Conservation (phyloP, 2,329 filamentous ascomycete species). For the Trichoderma afroharzianum region DNA sequence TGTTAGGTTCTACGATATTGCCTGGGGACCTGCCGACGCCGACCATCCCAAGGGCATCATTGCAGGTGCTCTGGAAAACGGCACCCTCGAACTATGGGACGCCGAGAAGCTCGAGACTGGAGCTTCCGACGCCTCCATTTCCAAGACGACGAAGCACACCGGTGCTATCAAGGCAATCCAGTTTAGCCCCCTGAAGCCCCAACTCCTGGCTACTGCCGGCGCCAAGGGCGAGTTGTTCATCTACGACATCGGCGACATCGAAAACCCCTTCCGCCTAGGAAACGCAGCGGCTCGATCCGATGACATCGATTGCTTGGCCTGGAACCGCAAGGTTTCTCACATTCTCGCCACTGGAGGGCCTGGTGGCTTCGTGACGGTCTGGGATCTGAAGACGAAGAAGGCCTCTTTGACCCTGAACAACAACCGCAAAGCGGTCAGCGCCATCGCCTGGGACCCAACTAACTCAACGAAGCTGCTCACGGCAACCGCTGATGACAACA, state of each 20-base stretch:
- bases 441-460: slow-evolving; percentile 95
- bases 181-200: slow-evolving; percentile 90
- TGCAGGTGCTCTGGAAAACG: slow-evolving; percentile 91
- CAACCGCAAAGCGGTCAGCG: slow-evolving; percentile 88
- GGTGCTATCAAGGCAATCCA: slow-evolving; percentile 92
- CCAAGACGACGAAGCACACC: slow-evolving; percentile 82
- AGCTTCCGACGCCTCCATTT: slow-evolving; percentile 71
- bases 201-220: slow-evolving; percentile 88
- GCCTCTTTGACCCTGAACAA: slow-evolving; percentile 95
- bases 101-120: slow-evolving; percentile 64
- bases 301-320: slow-evolving; percentile 93
- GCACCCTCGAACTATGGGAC: slow-evolving; percentile 90
- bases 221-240: slow-evolving; percentile 95
- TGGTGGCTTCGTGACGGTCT: slow-evolving; percentile 94
- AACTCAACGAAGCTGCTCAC: slow-evolving; percentile 93
- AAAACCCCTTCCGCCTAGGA: slow-evolving; percentile 83
- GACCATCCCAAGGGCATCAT: slow-evolving; percentile 83
- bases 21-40: slow-evolving; percentile 81
- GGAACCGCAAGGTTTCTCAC: slow-evolving; percentile 97
- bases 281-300: slow-evolving; percentile 85
- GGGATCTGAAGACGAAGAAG: slow-evolving; percentile 98
- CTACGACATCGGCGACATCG: slow-evolving; percentile 87
- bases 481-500: slow-evolving; percentile 82
- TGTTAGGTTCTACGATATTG: slow-evolving; percentile 88
- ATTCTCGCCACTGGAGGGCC: slow-evolving; percentile 92